phyloP scores from a whole-genome alignment of 2,329 filamentous ascomycete genomes.

The Didymosphaeria variabile region DNA sequence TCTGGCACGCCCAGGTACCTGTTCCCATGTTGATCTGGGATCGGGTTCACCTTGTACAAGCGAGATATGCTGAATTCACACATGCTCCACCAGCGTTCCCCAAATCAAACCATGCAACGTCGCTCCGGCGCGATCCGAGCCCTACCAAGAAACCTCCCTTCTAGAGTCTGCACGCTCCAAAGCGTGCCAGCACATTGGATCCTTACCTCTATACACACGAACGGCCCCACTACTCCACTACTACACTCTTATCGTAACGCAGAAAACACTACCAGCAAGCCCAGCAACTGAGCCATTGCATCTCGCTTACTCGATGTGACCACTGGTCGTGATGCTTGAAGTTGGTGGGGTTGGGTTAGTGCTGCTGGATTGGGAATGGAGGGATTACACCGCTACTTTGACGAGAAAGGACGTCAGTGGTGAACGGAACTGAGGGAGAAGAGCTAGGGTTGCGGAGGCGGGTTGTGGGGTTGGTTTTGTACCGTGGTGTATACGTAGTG shows the following conservation, averaged over 20 bases:
- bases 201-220: not conserved
- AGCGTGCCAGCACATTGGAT: not conserved
- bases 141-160: not conserved
- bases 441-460: not conserved
- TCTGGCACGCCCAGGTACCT: no score
- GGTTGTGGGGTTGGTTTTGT: conserved; percentile 11
- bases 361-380: conserved; percentile 11
- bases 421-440: not conserved
- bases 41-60: not conserved
- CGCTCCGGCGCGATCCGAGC: conserved; percentile 1
- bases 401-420: conserved; percentile 17
- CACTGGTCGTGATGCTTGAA: not conserved
- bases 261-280: not conserved
- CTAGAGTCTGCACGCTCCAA: not conserved
- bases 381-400: conserved; percentile 34
- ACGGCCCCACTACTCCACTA: not conserved
- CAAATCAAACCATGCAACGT: not conserved
- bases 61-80: not conserved
- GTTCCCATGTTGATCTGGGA: not conserved
- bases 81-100: not conserved
- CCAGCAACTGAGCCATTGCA: not conserved
- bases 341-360: conserved; percentile 11
- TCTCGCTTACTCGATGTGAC: no score
- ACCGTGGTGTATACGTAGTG: not conserved
- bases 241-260: not conserved